Conservation (phyloP, 176 grass and related monocot genomes). For the Microstegium vimineum region DNA sequence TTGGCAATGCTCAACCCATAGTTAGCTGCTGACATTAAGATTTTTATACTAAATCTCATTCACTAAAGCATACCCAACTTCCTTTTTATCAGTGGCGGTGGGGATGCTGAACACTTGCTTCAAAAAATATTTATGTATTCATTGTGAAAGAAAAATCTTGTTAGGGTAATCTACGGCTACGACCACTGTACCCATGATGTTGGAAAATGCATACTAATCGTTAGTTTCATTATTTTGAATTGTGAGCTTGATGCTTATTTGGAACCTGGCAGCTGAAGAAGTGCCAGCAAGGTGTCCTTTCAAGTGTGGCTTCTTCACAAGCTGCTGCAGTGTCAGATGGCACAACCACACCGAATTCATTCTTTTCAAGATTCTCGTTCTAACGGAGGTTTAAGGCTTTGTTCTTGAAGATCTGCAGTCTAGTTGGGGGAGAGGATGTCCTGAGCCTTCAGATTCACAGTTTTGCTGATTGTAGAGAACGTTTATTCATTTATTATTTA, state of each 20-base stretch:
- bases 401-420: constrained; percentile 41
- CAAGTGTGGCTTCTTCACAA: constrained; percentile 46
- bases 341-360: constrained; percentile 46
- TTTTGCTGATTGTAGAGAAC: constrained; percentile 29
- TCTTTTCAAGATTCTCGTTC: constrained; percentile 81
- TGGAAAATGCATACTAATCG: background rate
- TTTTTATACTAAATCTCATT: background rate
- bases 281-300: constrained; percentile 80
- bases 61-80: background rate
- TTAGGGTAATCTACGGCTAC: background rate
- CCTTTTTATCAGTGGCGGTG: background rate
- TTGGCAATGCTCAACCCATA: background rate
- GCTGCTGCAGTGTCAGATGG: constrained; percentile 48
- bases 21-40: background rate
- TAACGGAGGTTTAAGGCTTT: background rate
- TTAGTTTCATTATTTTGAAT: background rate
- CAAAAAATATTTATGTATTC: background rate
- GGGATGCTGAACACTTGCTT: background rate
- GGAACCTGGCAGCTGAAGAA: constrained; percentile 61
- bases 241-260: constrained; percentile 10
- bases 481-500: constrained; percentile 46
- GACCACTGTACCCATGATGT: background rate
- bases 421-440: background rate
- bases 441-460: background rate
- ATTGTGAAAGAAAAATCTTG: background rate